Evolutionary conservation across 805 yeast genomes (phyloP), one percentile per base, ranked within the genome.

Genomic region (Saccharomycodes ludwigii): DNA sequence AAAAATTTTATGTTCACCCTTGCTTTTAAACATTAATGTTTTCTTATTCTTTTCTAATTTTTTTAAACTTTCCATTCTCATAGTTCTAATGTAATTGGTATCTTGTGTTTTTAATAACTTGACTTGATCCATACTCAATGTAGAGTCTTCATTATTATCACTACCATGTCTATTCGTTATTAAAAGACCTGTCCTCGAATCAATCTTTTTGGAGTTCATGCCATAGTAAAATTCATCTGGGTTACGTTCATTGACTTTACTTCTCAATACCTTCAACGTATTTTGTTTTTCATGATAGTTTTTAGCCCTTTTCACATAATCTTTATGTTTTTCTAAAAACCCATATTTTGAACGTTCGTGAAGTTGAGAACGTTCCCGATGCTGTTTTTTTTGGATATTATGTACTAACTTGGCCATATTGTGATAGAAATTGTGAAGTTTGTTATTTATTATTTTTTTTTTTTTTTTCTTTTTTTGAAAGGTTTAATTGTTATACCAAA

Each of bases 161-260:
- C 54, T 57, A 6, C 47, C 52, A 26, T 40, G 51, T 38, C 94
- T 65, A 15, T 81, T 82, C 1, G 74, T 60, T 8, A 79, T 52
- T 30, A 79, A 47, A 6, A 81, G 65, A 1, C 96, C 96, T 3
- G 30, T 14, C 8, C 67, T 61, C 2, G 64, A 58, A 40, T 84
- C 94, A 4, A 91, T 73, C 45, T 65, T 67, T 38, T 65, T 63
- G 10, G 67, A 63, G 20, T 76, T 71, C 98, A 91, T 91, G 14
- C 84, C 91, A 70, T 84, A 95, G 56, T 88, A 85, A 60, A 80
- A 91, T 56, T 91, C 98, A 66, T 91, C 98, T 11, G 93, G 94
- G 52, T 91, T 91, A 44, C 84, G 68, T 27, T 66, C 65, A 22
- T 66, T 60, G 2, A 81, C 93, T 50, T 84, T 88, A 25, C 65